These are phyloP conservation scores for Silene vulgaris DNA, from an alignment of 179 eudicot species.

Conservation along the genomic window DNA sequence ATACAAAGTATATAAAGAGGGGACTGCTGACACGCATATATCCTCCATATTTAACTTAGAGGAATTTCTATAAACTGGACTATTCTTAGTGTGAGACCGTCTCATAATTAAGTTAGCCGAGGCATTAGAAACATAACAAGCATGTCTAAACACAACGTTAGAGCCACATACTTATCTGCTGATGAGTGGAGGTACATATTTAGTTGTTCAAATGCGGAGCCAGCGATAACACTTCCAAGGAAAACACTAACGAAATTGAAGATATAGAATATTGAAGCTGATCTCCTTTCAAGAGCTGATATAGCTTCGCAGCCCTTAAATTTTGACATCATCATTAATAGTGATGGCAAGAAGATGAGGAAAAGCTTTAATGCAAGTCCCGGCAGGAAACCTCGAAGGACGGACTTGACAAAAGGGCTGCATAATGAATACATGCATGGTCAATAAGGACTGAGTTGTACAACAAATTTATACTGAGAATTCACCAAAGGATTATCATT, in stretches of 20 bases:
- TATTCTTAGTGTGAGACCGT: no score
- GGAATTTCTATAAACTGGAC: no score
- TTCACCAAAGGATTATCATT: no score
- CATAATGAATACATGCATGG: conserved; percentile 15
- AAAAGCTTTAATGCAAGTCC: conserved; percentile 91
- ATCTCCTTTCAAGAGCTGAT: conserved; percentile 72
- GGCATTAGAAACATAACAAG: not conserved
- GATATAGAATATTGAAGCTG: conserved; percentile 76
- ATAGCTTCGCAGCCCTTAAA: conserved; percentile 68
- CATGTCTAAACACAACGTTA: not conserved
- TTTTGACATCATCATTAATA: conserved; percentile 87
- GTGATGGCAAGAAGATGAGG: conserved; percentile 72
- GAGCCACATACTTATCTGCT: conserved; percentile 49
- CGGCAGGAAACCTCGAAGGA: conserved; percentile 79
- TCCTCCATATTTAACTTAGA: no score
- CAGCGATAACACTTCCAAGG: conserved; percentile 69
- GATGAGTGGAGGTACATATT: conserved; percentile 47
- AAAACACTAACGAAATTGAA: conserved; percentile 86
- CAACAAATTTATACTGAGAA: not conserved
- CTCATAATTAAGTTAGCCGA: no score
- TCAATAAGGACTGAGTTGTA: conserved; percentile 6
- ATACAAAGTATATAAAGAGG: no score
- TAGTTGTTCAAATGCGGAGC: conserved; percentile 77
- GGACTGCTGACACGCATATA: no score
- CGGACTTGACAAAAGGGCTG: conserved; percentile 64